phyloP scores from a whole-genome alignment of 2,329 filamentous ascomycete species.

The Aureobasidium pullulans region DNA sequence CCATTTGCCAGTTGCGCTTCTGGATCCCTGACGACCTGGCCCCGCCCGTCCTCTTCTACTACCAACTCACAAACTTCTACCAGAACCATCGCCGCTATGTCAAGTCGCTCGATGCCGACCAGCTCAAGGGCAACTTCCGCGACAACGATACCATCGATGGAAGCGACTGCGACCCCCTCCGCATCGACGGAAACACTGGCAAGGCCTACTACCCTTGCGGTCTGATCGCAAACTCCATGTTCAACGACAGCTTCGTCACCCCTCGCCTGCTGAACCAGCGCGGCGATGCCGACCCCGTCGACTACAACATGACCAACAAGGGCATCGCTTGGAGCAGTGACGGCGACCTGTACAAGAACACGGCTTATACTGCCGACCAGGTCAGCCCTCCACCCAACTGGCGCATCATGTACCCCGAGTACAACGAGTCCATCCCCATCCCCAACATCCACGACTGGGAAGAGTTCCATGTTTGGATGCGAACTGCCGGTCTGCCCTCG shows the following conservation, averaged over 20 bases:
- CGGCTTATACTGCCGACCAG: conserved; percentile 56
- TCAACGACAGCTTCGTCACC: conserved; percentile 80
- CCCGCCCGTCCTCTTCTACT: conserved; percentile 85
- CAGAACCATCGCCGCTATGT: conserved; percentile 98
- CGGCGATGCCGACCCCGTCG: conserved; percentile 31
- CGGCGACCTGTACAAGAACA: conserved; percentile 66
- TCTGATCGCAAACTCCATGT: conserved; percentile 90
- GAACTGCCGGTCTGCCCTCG: conserved; percentile 83
- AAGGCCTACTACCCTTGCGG: conserved; percentile 90
- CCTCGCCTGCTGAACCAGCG: conserved; percentile 55
- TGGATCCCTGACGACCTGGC: conserved; percentile 69
- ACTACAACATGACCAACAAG: conserved; percentile 68
- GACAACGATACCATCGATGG: conserved; percentile 52
- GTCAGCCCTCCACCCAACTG: conserved; percentile 85
- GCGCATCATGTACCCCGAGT: conserved; percentile 59
- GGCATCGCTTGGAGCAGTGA: conserved; percentile 86
- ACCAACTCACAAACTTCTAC: conserved; percentile 95
- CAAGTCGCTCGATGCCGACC: conserved; percentile 74
- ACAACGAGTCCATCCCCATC: conserved; percentile 60
- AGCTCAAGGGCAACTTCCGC: conserved; percentile 68
- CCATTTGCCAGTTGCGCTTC: conserved; percentile 67
- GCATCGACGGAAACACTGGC: conserved; percentile 30
- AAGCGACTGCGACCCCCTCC: conserved; percentile 69
- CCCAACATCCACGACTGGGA: conserved; percentile 70
- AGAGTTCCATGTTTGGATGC: conserved; percentile 97